Evolutionary conservation across 257 asterid species (phyloP).

Genomic region (Avicennia marina): DNA sequence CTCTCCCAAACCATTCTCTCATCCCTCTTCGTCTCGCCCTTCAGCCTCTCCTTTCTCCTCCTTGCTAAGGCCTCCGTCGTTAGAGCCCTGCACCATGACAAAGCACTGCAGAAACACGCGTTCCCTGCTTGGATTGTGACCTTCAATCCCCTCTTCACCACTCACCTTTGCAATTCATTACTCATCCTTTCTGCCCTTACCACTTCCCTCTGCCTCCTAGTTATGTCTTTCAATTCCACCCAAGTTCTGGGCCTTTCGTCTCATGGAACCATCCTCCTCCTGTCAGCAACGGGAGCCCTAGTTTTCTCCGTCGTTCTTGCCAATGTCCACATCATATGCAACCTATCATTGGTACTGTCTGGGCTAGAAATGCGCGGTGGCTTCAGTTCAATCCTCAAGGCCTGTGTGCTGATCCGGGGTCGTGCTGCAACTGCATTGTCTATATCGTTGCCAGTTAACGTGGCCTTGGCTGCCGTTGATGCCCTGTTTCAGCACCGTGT

Average conservation of each 20-base stretch:
- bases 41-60: constrained; percentile 65
- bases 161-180: constrained; percentile 54
- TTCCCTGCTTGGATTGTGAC: constrained; percentile 16
- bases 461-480: constrained; percentile 53
- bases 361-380: constrained; percentile 48
- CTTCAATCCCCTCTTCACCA: constrained; percentile 28
- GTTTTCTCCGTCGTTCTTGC: constrained; percentile 61
- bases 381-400: constrained; percentile 37
- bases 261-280: constrained; percentile 26
- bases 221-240: constrained; percentile 29
- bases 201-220: constrained; percentile 48
- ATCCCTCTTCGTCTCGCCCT: constrained; percentile 49
- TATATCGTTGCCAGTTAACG: constrained; percentile 43
- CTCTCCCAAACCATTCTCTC: constrained; percentile 66
- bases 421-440: constrained; percentile 49
- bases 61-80: constrained; percentile 50
- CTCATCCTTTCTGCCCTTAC: constrained; percentile 58
- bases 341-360: constrained; percentile 36
- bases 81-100: constrained; percentile 17
- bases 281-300: constrained; percentile 50
- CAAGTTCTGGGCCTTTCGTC: constrained; percentile 34
- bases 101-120: not conserved
- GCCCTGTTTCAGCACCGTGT: constrained; percentile 64
- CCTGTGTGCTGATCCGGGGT: constrained; percentile 41
- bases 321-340: constrained; percentile 45